Conservation (phyloP, 1,284 basidiomycete genomes). For the Vanrija sp. region DNA sequence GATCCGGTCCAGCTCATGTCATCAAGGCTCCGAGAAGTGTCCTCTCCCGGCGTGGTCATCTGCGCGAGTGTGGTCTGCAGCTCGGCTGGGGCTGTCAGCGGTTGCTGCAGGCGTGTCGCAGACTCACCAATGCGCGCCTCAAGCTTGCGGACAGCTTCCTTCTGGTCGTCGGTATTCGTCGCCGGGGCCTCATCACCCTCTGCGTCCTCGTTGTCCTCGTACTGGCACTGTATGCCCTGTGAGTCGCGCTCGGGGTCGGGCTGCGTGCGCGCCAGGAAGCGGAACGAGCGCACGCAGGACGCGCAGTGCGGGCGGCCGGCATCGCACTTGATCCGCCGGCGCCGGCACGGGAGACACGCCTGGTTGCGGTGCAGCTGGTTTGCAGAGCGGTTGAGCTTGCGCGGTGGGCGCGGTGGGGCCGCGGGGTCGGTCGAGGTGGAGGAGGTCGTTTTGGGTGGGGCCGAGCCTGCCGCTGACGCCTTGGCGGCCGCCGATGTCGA, state of each 20-base stretch:
- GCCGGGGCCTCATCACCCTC: neutral
- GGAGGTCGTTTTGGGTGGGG: neutral
- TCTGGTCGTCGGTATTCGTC: conserved; percentile 1
- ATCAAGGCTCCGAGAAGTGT: neutral
- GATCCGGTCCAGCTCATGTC: no score
- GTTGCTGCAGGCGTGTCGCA: neutral
- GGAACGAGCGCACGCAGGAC: conserved; percentile 15
- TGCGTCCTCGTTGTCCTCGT: conserved; percentile 19
- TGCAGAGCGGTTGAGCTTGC: conserved; percentile 21
- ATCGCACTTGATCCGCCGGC: conserved; percentile 22
- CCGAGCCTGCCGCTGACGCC: no score
- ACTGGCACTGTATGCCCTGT: conserved; percentile 33
- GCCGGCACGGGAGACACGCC: conserved; percentile 20
- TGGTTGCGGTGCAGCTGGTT: conserved; percentile 23
- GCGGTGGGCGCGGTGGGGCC: conserved; percentile 6
- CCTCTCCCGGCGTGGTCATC: neutral
- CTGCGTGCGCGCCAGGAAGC: conserved; percentile 25
- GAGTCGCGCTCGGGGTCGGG: conserved; percentile 34
- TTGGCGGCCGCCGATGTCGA: no score
- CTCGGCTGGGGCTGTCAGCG: conserved; percentile 12
- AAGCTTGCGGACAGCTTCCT: conserved; percentile 20
- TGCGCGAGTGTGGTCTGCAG: conserved; percentile 8
- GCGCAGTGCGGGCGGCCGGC: conserved; percentile 18
- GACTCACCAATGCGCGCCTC: conserved; percentile 37
- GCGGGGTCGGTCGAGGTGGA: neutral